Evolutionary conservation across 305 asterid species (phyloP).

Genomic region (Rubia tinctorum): DNA sequence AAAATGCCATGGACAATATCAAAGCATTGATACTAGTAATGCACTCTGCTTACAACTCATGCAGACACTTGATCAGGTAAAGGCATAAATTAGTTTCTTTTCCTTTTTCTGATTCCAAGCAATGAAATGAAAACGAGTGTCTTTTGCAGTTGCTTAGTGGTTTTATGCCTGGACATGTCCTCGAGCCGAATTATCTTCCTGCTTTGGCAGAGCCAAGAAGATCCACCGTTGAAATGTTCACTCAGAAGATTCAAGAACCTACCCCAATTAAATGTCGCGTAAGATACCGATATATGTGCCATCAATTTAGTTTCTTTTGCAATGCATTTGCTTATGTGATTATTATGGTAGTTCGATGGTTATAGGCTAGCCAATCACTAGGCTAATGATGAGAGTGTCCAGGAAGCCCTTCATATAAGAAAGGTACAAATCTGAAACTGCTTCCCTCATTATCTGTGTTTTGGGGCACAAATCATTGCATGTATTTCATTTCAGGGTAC

Average conservation of each 20-base stretch:
- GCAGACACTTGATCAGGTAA: conserved; percentile 19
- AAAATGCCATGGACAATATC: conserved; percentile 20
- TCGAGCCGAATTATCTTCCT: conserved; percentile 12
- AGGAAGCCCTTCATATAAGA: conserved; percentile 25
- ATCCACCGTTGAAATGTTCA: neutral
- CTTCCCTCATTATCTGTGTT: neutral
- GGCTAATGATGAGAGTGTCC: conserved; percentile 25
- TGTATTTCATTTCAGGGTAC: conserved; percentile 9
- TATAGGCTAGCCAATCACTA: conserved; percentile 14
- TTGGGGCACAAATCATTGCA: neutral
- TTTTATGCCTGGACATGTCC: neutral
- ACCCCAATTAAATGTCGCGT: conserved; percentile 18
- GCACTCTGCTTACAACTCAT: conserved; percentile 10
- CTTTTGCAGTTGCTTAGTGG: conserved; percentile 11
- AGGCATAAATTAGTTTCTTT: neutral
- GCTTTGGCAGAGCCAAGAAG: conserved; percentile 14
- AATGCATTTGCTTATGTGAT: neutral
- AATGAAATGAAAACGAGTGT: neutral
- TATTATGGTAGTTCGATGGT: conserved; percentile 6
- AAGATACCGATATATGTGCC: neutral
- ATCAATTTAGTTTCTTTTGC: neutral
- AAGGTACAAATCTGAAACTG: too few relatives aligned
- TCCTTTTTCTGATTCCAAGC: neutral
- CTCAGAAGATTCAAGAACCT: conserved; percentile 3
- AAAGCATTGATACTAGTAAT: conserved; percentile 16